Conservation (phyloP, 2,329 filamentous ascomycete species). For the Aureobasidium subglaciale region DNA sequence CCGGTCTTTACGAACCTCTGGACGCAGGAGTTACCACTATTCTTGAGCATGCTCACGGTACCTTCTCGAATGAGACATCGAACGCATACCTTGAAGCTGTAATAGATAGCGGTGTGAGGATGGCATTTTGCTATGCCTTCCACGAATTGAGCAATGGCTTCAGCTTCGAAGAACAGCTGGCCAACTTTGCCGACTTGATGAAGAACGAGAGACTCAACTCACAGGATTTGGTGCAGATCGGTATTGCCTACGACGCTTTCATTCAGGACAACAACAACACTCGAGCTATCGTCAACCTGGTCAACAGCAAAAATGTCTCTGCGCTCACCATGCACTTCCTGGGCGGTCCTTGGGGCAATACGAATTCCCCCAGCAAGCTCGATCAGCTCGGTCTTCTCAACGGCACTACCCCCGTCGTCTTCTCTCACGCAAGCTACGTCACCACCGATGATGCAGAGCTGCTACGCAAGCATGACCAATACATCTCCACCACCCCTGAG, state of each 20-base stretch:
- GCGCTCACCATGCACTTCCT: neutral
- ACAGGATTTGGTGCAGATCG: neutral
- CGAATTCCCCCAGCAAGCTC: neutral
- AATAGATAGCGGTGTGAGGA: slow-evolving; percentile 17
- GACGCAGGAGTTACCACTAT: slow-evolving; percentile 48
- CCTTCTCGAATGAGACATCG: slow-evolving; percentile 15
- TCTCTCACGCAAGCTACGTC: slow-evolving; percentile 46
- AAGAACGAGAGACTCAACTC: slow-evolving; percentile 2
- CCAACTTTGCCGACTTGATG: neutral
- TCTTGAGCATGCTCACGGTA: slow-evolving; percentile 48
- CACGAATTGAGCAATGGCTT: neutral
- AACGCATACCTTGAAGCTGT: slow-evolving; percentile 1
- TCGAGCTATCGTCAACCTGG: neutral
- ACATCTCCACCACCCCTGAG: slow-evolving; percentile 52
- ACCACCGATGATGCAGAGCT: slow-evolving; percentile 34
- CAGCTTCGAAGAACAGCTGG: neutral
- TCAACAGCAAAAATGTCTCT: neutral
- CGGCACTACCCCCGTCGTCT: slow-evolving; percentile 41
- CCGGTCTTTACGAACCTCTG: slow-evolving; percentile 44
- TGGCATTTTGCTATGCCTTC: slow-evolving; percentile 33
- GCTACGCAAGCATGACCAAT: slow-evolving; percentile 45
- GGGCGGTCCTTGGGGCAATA: neutral
- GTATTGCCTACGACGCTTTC: neutral
- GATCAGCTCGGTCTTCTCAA: neutral
- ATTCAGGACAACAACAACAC: slow-evolving; percentile 1